These are phyloP conservation scores for Priceomyces melissophilus DNA, from an alignment of 805 yeast species.

Conservation along the genomic window DNA sequence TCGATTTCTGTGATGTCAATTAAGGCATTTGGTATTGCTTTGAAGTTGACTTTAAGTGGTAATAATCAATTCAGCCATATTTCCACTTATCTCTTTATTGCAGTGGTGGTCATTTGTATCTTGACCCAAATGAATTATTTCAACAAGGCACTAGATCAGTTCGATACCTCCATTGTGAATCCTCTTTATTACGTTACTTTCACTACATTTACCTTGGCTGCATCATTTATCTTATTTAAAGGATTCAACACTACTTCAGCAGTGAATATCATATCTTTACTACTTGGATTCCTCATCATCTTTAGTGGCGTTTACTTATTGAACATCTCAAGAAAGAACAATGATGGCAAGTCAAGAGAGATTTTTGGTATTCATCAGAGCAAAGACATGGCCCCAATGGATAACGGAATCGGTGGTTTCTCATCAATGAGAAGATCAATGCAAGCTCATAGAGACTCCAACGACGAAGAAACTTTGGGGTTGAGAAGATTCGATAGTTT, in stretches of 20 bases:
- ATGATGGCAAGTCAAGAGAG: slow-evolving; percentile 51
- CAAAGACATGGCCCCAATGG: slow-evolving; percentile 63
- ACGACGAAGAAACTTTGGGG: slow-evolving; percentile 48
- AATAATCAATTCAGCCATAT: slow-evolving; percentile 84
- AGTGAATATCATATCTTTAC: slow-evolving; percentile 73
- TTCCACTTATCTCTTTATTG: slow-evolving; percentile 76
- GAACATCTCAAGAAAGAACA: slow-evolving; percentile 69
- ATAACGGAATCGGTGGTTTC: slow-evolving; percentile 75
- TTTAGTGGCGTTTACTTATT: slow-evolving; percentile 83
- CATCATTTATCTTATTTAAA: slow-evolving; percentile 79
- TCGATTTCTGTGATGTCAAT: slow-evolving; percentile 88
- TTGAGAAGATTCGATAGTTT: slow-evolving; percentile 62
- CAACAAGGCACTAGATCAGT: slow-evolving; percentile 90
- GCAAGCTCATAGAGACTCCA: slow-evolving; percentile 50
- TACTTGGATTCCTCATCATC: slow-evolving; percentile 82
- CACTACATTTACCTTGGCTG: slow-evolving; percentile 81
- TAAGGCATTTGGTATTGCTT: slow-evolving; percentile 90
- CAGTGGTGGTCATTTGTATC: slow-evolving; percentile 77
- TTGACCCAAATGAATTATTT: slow-evolving; percentile 90
- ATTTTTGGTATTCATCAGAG: slow-evolving; percentile 57
- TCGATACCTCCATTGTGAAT: slow-evolving; percentile 88
- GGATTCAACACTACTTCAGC: slow-evolving; percentile 84
- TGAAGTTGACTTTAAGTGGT: slow-evolving; percentile 79
- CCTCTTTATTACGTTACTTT: slow-evolving; percentile 89
- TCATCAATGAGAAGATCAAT: slow-evolving; percentile 72